Base-by-base conservation (phyloP, 495 filamentous ascomycete genomes). In the Lasiosphaeris hirsuta region DNA sequence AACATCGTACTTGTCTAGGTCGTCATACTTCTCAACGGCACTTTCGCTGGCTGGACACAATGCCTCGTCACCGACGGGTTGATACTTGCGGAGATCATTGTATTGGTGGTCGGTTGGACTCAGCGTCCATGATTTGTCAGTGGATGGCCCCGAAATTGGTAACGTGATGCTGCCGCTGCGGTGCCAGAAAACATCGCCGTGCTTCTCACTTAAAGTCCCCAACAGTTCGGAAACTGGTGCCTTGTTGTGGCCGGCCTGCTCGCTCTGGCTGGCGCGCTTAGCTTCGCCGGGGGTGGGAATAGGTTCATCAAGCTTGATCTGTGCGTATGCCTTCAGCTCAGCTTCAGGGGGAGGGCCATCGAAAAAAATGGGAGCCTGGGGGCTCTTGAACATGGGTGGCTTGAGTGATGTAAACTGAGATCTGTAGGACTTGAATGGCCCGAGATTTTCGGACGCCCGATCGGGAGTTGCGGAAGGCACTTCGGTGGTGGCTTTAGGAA, bases 261-360 rank as follows among this genome's bases (percentile, higher is more conserved):
- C 64, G 41, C 63, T 66, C 33, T 68, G 63, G 23, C 23, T 30
- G 23, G 23, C 30, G 66, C 30, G 19, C 46, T 39, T 3, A 66
- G 58, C 30, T 51, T 30, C 14, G 43, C 5, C 23, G 5, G 23
- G 23, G 23, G 2, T 30, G 23, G 5, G 23, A 30, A 30, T 30
- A 30, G 23, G 23, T 30, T 30, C 51, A 39, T 74, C 67, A 40
- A 73, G 59, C 10, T 71, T 58, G 44, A 65, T 57, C 35, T 72
- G 60, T 5, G 51, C 56, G 44, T 77, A 76, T 40, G 67, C 63
- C 23, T 68, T 68, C 30, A 76, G 68, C 65, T 78, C 76, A 8
- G 64, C 62, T 10, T 61, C 62, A 4, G 69, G 66, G 6, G 68
- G 75, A 7, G 64, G 62, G 0, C 69, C 71, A 43, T 76, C 62